Conservation (phyloP, 2,329 filamentous ascomycete species). For the Alternaria sp. region DNA sequence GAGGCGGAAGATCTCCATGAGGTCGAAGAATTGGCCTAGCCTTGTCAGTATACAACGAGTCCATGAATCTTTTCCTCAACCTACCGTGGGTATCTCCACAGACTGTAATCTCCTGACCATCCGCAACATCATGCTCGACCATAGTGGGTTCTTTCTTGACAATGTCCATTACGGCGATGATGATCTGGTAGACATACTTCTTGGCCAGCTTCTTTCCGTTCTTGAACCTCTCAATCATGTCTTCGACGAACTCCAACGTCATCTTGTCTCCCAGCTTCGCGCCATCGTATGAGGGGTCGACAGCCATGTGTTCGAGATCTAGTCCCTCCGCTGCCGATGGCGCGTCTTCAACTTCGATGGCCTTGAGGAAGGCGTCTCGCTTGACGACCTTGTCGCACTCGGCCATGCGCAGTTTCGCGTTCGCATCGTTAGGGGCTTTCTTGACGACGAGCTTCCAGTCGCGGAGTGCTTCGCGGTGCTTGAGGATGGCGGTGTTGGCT, state of each 20-base stretch:
- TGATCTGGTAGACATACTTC: constrained; percentile 98
- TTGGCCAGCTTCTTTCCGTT: constrained; percentile 91
- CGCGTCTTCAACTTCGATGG: constrained; percentile 91
- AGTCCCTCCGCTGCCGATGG: constrained; percentile 91
- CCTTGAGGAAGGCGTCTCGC: constrained; percentile 89
- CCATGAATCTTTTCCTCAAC: constrained; percentile 31
- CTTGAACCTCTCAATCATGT: constrained; percentile 92
- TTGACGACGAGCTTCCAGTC: constrained; percentile 93
- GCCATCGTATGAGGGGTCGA: constrained; percentile 89
- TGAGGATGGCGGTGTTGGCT: constrained; percentile 89
- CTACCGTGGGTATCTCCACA: constrained; percentile 96
- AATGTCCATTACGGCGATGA: constrained; percentile 87
- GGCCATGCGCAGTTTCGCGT: constrained; percentile 87
- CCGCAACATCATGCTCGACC: constrained; percentile 87
- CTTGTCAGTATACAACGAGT: constrained; percentile 22
- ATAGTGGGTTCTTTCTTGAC: constrained; percentile 94
- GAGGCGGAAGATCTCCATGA: constrained; percentile 93
- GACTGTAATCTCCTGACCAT: constrained; percentile 84
- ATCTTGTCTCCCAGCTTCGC: constrained; percentile 80
- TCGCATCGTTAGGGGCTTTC: constrained; percentile 87
- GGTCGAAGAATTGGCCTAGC: constrained; percentile 94
- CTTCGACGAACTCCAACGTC: constrained; percentile 96
- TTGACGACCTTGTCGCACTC: constrained; percentile 97
- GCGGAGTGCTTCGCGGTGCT: constrained; percentile 84
- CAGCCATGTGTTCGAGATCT: constrained; percentile 83